Evolutionary conservation across 306 rosid species (phyloP).

Genomic region (Prunus padus): DNA sequence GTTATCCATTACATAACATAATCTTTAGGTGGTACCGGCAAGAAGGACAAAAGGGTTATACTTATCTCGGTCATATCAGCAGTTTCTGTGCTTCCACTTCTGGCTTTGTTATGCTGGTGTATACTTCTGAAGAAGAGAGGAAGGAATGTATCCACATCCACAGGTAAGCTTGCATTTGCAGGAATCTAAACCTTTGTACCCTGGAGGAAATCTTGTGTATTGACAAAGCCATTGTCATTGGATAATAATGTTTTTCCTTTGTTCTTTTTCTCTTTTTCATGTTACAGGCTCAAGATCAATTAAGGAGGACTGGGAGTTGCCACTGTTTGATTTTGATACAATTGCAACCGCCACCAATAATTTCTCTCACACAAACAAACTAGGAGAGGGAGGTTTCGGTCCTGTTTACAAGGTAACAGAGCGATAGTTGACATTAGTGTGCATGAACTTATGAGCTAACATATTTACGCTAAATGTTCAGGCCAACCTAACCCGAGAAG

Average conservation of each 20-base stretch:
- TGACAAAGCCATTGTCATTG: too few species aligned
- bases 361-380: conserved; percentile 39
- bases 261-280: too few species aligned
- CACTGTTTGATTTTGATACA: conserved; percentile 41
- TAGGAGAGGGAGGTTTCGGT: conserved; percentile 64
- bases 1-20: too few species aligned
- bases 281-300: conserved; percentile 15
- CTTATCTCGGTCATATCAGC: conserved; percentile 4
- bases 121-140: neutral
- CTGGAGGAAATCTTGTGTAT: too few species aligned
- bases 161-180: too few species aligned
- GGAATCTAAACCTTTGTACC: too few species aligned
- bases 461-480: neutral
- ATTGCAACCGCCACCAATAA: conserved; percentile 38
- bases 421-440: neutral
- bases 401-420: conserved; percentile 49
- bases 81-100: neutral
- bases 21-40: neutral
- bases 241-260: too few species aligned
- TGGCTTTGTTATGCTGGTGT: neutral
- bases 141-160: conserved; percentile 8
- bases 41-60: neutral
- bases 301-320: conserved; percentile 41
- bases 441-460: neutral
- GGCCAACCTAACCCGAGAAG: conserved; percentile 17